phyloP scores from a whole-genome alignment of 2,329 filamentous ascomycete species.

The Xylariaceae sp. region DNA sequence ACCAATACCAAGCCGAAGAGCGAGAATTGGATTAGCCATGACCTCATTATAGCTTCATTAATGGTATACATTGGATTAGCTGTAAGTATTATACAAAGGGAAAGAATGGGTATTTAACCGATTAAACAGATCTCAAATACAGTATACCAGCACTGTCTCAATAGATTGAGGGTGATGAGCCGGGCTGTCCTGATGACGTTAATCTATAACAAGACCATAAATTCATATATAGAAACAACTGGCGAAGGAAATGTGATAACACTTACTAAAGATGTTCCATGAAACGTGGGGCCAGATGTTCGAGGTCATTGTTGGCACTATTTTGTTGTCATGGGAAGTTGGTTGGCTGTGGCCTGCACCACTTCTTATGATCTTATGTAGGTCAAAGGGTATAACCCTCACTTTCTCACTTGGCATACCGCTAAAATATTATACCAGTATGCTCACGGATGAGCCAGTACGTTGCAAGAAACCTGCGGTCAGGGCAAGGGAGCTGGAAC shows the following conservation, averaged over 20 bases:
- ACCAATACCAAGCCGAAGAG: conserved; percentile 2
- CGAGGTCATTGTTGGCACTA: conserved; percentile 45
- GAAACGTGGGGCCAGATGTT: conserved; percentile 47
- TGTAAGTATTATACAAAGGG: conserved; percentile 30
- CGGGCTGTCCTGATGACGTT: conserved; percentile 42
- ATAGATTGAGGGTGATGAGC: conserved; percentile 39
- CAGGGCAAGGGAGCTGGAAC: conserved; percentile 44
- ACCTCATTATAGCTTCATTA: conserved; percentile 38
- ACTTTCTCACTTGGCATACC: not conserved
- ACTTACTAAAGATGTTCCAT: conserved; percentile 46
- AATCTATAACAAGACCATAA: conserved; percentile 39
- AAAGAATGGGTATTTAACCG: not conserved
- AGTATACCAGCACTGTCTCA: conserved; percentile 37
- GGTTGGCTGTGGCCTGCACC: conserved; percentile 48
- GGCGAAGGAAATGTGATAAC: conserved; percentile 41
- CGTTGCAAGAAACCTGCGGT: conserved; percentile 41
- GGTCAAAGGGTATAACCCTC: conserved; percentile 18
- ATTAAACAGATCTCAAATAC: conserved; percentile 36
- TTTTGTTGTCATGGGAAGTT: conserved; percentile 43
- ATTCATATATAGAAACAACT: conserved; percentile 24
- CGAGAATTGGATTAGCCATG: conserved; percentile 26
- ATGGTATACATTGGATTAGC: conserved; percentile 42
- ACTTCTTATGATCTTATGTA: conserved; percentile 45
- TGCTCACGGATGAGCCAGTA: conserved; percentile 46
- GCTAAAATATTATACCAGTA: conserved; percentile 32